phyloP scores from a whole-genome alignment of 352 stramenopile genomes.

The Phytophthora multivora region DNA sequence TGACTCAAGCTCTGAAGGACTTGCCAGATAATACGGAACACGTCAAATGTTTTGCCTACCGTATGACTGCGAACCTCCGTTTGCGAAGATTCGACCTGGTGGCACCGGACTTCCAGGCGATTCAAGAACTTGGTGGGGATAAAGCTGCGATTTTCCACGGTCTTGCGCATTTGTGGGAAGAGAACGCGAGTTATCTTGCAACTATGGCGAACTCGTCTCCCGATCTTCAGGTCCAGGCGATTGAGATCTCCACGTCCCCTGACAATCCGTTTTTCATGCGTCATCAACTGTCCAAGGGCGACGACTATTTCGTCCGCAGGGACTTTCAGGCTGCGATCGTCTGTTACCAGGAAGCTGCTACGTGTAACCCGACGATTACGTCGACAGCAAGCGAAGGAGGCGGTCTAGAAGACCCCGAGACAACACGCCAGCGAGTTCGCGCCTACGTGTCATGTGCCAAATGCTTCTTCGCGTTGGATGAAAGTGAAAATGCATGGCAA shows the following conservation, averaged over 20 bases:
- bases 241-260: conserved; percentile 36
- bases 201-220: conserved; percentile 35
- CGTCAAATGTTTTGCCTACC: conserved; percentile 78
- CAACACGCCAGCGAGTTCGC: conserved; percentile 42
- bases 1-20: conserved; percentile 49
- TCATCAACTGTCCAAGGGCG: conserved; percentile 58
- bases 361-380: conserved; percentile 19
- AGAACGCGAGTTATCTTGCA: conserved; percentile 59
- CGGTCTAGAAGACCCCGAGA: conserved; percentile 39
- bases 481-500: conserved; percentile 49
- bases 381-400: conserved; percentile 19
- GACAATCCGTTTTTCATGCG: conserved; percentile 60
- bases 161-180: conserved; percentile 69
- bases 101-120: conserved; percentile 51
- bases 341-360: conserved; percentile 57
- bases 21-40: conserved; percentile 66
- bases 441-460: conserved; percentile 63
- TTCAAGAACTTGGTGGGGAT: conserved; percentile 62
- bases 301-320: conserved; percentile 64
- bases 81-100: conserved; percentile 61
- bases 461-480: conserved; percentile 63
- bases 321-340: conserved; percentile 59
- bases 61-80: conserved; percentile 73
- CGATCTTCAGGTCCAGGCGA: conserved; percentile 38
- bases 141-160: conserved; percentile 82